Evolutionary conservation across 2,329 filamentous ascomycete genomes (phyloP).

Genomic region (Colletotrichum sp.): DNA sequence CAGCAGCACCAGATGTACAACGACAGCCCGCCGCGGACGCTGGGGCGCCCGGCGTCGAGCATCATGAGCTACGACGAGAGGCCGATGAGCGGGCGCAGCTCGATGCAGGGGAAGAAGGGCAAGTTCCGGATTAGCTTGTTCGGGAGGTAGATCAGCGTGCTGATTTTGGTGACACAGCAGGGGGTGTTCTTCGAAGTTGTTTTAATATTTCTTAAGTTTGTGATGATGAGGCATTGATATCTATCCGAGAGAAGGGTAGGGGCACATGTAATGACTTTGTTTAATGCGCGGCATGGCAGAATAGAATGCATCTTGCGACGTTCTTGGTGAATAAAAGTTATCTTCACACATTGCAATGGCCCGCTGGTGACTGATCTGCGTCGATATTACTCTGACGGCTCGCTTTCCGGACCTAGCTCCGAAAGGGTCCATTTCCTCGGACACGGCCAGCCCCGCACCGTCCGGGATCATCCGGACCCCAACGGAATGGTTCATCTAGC

Average conservation of each 20-base stretch:
- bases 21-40: constrained; percentile 11
- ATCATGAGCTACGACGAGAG: constrained; percentile 21
- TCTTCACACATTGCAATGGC: background rate
- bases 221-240: background rate
- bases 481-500: fast-evolving
- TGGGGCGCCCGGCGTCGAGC: constrained; percentile 6
- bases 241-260: background rate
- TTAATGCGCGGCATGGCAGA: background rate
- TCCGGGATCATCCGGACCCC: no score
- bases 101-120: constrained; percentile 10
- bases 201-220: background rate
- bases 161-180: background rate
- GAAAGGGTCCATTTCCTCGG: background rate
- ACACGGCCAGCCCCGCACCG: no score
- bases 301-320: background rate
- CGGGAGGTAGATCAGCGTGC: constrained; percentile 4
- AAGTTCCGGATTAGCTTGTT: constrained; percentile 22
- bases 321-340: background rate
- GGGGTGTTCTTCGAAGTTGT: background rate
- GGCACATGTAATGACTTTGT: background rate
- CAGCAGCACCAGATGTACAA: constrained; percentile 14
- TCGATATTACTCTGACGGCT: background rate
- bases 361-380: background rate
- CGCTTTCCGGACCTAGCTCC: background rate
- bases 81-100: constrained; percentile 18